These are phyloP conservation scores for Fusarium sp. DNA, from an alignment of 2,329 filamentous ascomycete species.

Conservation along the genomic window DNA sequence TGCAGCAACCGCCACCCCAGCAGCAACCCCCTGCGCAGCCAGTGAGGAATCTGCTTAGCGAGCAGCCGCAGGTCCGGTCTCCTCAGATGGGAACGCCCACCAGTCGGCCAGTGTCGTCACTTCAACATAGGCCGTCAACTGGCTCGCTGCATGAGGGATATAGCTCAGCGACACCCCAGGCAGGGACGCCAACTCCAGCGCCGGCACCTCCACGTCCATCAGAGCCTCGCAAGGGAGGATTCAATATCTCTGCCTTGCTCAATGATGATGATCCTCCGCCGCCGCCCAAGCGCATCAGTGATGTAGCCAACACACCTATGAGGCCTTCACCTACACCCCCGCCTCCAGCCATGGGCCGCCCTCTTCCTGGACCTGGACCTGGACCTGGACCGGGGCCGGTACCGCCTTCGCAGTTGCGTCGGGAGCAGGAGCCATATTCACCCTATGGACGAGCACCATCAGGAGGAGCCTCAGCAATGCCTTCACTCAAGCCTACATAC, in stretches of 20 bases:
- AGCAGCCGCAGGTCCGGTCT: slow-evolving; percentile 53
- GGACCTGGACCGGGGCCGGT: slow-evolving; percentile 49
- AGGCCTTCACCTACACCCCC: slow-evolving; percentile 65
- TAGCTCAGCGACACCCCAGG: slow-evolving; percentile 43
- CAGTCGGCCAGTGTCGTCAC: slow-evolving; percentile 54
- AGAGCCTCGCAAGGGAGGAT: slow-evolving; percentile 70
- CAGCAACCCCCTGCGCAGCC: slow-evolving; percentile 55
- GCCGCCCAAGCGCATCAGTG: slow-evolving; percentile 64
- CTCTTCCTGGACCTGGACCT: too few species aligned
- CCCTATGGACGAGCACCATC: slow-evolving; percentile 55
- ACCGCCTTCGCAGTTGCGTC: slow-evolving; percentile 58
- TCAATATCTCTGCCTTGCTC: slow-evolving; percentile 72
- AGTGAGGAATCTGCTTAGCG: slow-evolving; percentile 56
- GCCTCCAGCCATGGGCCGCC: slow-evolving; percentile 59
- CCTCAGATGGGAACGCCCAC: slow-evolving; percentile 55
- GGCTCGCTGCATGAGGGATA: slow-evolving; percentile 49
- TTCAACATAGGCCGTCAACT: slow-evolving; percentile 52
- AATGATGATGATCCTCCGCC: slow-evolving; percentile 68
- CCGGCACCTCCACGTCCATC: slow-evolving; percentile 56
- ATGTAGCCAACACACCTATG: slow-evolving; percentile 56
- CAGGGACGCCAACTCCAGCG: slow-evolving; percentile 49
- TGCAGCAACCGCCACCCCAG: slow-evolving; percentile 52
- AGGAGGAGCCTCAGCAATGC: slow-evolving; percentile 61
- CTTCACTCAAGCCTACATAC: slow-evolving; percentile 66
- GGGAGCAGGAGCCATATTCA: slow-evolving; percentile 63